phyloP scores from a whole-genome alignment of 2,329 filamentous ascomycete genomes.

The Fusarium sp. region DNA sequence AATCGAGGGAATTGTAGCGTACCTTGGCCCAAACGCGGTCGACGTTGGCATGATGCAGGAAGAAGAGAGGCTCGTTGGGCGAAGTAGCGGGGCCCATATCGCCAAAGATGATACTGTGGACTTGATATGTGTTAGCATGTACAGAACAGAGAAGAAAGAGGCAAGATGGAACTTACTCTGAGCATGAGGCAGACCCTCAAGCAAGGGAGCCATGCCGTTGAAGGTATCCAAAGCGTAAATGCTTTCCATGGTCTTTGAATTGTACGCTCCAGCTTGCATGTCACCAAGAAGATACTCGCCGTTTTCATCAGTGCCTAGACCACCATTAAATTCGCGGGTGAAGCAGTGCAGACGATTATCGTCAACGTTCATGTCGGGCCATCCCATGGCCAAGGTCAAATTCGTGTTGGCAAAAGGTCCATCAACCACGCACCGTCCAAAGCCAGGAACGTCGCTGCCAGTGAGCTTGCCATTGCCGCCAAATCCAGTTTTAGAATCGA shows the following conservation, averaged over 20 bases:
- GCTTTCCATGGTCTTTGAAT: conserved; percentile 14
- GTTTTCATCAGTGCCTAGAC: background rate
- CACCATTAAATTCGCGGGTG: conserved; percentile 14
- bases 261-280: conserved; percentile 13
- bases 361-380: background rate
- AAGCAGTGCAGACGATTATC: conserved; percentile 11
- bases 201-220: background rate
- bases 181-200: conserved; percentile 20
- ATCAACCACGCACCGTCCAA: conserved; percentile 11
- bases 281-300: conserved; percentile 5
- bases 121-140: background rate
- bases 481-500: conserved; percentile 15
- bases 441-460: conserved; percentile 7
- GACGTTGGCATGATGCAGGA: conserved; percentile 43
- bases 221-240: conserved; percentile 20
- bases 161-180: background rate
- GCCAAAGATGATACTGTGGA: conserved; percentile 34
- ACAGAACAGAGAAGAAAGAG: rapidly evolving
- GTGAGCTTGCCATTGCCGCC: conserved; percentile 6
- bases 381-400: conserved; percentile 17
- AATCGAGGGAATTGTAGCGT: background rate
- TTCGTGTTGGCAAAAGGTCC: conserved; percentile 23
- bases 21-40: conserved; percentile 35
- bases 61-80: conserved; percentile 44
- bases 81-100: conserved; percentile 43